phyloP scores from a whole-genome alignment of 805 yeast species.

The Kodamaea nitidulidarum region DNA sequence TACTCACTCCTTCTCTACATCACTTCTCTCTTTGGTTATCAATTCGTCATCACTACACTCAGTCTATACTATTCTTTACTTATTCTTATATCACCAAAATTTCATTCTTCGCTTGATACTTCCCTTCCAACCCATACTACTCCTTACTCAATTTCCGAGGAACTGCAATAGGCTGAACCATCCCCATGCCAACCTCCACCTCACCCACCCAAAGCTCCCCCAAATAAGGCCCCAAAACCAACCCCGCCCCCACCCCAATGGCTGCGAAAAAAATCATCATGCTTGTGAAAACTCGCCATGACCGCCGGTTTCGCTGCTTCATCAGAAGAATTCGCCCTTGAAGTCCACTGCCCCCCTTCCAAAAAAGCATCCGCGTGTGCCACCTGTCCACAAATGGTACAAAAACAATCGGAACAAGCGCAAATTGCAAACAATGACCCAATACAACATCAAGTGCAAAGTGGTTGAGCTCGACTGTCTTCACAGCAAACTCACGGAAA shows the following conservation, averaged over 20 bases:
- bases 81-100: too few species aligned
- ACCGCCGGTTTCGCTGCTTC: slow-evolving; percentile 31
- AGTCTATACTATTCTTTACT: too few species aligned
- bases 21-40: too few species aligned
- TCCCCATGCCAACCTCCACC: slow-evolving; percentile 12
- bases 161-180: slow-evolving; percentile 38
- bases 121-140: too few species aligned
- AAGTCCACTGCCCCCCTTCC: slow-evolving; percentile 42
- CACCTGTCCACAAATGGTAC: slow-evolving; percentile 46
- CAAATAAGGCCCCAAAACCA: slow-evolving; percentile 48
- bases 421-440: slow-evolving; percentile 40
- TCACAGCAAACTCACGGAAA: slow-evolving; percentile 43
- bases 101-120: too few species aligned
- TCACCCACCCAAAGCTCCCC: slow-evolving; percentile 16
- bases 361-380: slow-evolving; percentile 48
- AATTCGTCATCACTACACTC: too few species aligned
- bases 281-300: slow-evolving; percentile 37
- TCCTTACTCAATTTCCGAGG: not conserved
- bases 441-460: slow-evolving; percentile 47
- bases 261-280: slow-evolving; percentile 42
- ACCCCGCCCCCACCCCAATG: slow-evolving; percentile 33
- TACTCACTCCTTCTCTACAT: too few species aligned
- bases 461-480: slow-evolving; percentile 40
- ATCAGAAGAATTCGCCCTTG: slow-evolving; percentile 36
- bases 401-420: slow-evolving; percentile 37